Evolutionary conservation across 2,329 filamentous ascomycete species (phyloP).

Genomic region (Herpotrichia juniperi): DNA sequence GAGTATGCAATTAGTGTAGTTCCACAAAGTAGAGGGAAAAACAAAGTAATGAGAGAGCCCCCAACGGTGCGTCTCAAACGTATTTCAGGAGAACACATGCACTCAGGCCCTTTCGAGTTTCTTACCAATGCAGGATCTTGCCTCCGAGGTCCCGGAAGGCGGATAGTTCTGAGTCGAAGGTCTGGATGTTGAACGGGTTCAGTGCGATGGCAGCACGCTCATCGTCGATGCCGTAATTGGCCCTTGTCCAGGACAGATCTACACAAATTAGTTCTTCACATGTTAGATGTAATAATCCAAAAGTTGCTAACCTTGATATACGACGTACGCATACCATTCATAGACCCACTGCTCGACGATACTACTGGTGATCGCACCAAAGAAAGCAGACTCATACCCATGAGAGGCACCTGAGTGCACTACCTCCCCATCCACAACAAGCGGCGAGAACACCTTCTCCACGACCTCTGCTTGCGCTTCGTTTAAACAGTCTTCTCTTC

Average conservation of each 20-base stretch:
- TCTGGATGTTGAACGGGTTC: conserved; percentile 13
- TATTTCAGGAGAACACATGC: no score
- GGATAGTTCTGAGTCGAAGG: conserved; percentile 19
- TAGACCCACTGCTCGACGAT: conserved; percentile 24
- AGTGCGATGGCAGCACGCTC: conserved; percentile 22
- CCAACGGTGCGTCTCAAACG: no score
- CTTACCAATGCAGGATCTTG: conserved; percentile 27
- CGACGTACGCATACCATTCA: conserved; percentile 52
- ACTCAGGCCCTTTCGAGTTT: no score
- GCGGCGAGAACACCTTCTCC: conserved; percentile 3
- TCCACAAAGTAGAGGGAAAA: no score
- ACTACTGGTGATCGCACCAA: conserved; percentile 31
- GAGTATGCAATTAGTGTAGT: no score
- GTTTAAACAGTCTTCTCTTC: conserved; percentile 28
- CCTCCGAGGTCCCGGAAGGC: conserved; percentile 21
- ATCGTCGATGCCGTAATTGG: conserved; percentile 44
- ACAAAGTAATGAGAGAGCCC: no score
- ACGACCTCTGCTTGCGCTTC: conserved; percentile 35
- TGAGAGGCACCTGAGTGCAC: conserved; percentile 7
- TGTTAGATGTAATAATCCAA: no score
- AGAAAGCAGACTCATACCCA: conserved; percentile 11
- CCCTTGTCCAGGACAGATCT: conserved; percentile 45
- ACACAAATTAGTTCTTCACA: no score
- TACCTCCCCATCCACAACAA: conserved; percentile 8
- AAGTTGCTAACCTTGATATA: no score